Evolutionary conservation across 23 red algal species (phyloP).

Genomic region (Gracilariopsis chorda): DNA sequence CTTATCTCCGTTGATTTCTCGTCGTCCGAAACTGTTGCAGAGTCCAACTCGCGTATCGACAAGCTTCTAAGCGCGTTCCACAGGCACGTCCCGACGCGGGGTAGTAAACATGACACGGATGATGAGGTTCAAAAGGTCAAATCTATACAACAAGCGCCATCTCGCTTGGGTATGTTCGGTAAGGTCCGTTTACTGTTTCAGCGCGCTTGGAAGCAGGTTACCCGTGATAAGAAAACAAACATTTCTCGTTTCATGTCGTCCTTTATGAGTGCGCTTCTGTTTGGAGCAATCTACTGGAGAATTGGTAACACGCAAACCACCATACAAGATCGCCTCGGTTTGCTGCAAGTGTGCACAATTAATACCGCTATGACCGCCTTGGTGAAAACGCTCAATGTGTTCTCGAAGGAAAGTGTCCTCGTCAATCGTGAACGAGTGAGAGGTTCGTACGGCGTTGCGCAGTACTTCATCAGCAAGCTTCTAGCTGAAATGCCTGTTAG

Average conservation of each 20-base stretch:
- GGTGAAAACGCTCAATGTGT: conserved; percentile 85
- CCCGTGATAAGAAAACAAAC: conserved; percentile 75
- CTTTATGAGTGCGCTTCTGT: conserved; percentile 80
- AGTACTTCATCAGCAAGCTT: conserved; percentile 85
- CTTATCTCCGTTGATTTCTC: conserved; percentile 83
- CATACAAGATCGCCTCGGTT: conserved; percentile 78
- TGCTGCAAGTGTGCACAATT: conserved; percentile 85
- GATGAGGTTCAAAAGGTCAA: not conserved
- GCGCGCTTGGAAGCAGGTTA: conserved; percentile 80
- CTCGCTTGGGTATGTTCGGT: conserved; percentile 22
- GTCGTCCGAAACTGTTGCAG: conserved; percentile 15
- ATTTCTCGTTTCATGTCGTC: conserved; percentile 76
- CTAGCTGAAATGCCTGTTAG: conserved; percentile 88
- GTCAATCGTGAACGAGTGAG: conserved; percentile 80
- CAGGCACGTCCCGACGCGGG: not conserved
- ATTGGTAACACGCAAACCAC: conserved; percentile 73
- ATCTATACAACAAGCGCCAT: not conserved
- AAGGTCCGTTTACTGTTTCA: conserved; percentile 63
- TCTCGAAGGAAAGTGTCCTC: conserved; percentile 73
- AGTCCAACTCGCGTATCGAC: conserved; percentile 47
- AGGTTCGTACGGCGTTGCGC: conserved; percentile 78
- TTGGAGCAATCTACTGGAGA: conserved; percentile 87
- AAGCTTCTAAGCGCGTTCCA: conserved; percentile 36
- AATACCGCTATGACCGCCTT: conserved; percentile 91
- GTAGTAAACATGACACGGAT: not conserved